Evolutionary conservation across 495 filamentous ascomycete species (phyloP).

Genomic region (Oidiodendron maius): DNA sequence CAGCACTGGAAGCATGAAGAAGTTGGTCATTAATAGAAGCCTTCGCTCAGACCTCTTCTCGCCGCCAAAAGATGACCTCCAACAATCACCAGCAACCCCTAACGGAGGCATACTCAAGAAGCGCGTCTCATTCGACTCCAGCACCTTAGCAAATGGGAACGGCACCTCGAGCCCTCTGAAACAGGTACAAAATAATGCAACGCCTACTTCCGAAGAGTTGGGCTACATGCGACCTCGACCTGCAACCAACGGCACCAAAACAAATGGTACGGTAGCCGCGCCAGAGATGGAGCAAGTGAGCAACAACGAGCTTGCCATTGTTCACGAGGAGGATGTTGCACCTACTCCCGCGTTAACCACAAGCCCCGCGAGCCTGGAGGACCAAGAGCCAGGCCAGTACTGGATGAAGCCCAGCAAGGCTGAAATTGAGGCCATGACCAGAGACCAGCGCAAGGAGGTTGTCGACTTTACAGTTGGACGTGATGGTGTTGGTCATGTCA

Average conservation of each 20-base stretch:
- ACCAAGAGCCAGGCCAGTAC: slow-evolving; percentile 67
- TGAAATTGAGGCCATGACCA: slow-evolving; percentile 68
- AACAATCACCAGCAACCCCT: slow-evolving; percentile 21
- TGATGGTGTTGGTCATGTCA: slow-evolving; percentile 67
- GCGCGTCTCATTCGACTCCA: slow-evolving; percentile 77
- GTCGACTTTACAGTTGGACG: slow-evolving; percentile 75
- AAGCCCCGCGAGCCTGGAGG: slow-evolving; percentile 29
- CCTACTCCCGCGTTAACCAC: slow-evolving; percentile 28
- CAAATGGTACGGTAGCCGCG: slow-evolving; percentile 31
- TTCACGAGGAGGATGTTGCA: slow-evolving; percentile 60
- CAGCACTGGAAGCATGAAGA: slow-evolving; percentile 68
- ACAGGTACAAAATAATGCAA: slow-evolving; percentile 27
- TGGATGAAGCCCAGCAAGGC: slow-evolving; percentile 72
- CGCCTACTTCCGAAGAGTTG: slow-evolving; percentile 59
- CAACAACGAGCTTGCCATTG: slow-evolving; percentile 72
- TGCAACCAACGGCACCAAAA: slow-evolving; percentile 43
- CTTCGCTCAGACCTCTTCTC: slow-evolving; percentile 75
- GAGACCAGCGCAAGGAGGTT: slow-evolving; percentile 64
- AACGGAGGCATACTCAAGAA: slow-evolving; percentile 63
- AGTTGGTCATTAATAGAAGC: slow-evolving; percentile 81
- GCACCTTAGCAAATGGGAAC: slow-evolving; percentile 27
- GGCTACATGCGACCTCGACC: slow-evolving; percentile 51
- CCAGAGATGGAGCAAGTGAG: slow-evolving; percentile 70
- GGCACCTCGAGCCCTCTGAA: slow-evolving; percentile 37
- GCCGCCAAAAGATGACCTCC: slow-evolving; percentile 40